Evolutionary conservation across 2,329 filamentous ascomycete genomes (phyloP).

Genomic region (Plenodomus tracheiphilus): DNA sequence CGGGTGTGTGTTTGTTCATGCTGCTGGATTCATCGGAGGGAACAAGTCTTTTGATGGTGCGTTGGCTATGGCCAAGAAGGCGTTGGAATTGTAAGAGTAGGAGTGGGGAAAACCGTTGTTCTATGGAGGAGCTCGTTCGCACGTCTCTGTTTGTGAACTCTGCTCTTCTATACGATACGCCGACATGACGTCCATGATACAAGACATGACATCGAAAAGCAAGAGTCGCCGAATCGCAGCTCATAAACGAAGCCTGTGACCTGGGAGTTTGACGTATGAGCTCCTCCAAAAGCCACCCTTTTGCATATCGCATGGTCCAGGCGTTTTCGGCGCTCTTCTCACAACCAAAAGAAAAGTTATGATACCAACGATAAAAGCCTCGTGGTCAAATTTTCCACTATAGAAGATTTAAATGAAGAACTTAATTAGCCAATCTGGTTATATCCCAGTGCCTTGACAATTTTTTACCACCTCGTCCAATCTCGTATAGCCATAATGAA

Average conservation of each 20-base stretch:
- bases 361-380: conserved; percentile 22
- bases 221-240: too few species aligned
- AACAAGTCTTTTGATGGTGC: conserved; percentile 90
- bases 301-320: conserved; percentile 30
- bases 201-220: too few species aligned
- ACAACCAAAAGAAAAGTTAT: conserved; percentile 25
- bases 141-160: neutral
- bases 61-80: conserved; percentile 80
- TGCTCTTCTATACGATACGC: too few species aligned
- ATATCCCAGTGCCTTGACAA: neutral
- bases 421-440: too few species aligned
- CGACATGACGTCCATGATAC: too few species aligned
- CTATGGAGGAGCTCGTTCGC: neutral
- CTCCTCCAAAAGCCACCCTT: too few species aligned
- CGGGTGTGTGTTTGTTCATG: conserved; percentile 90
- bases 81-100: conserved; percentile 53
- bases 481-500: too few species aligned
- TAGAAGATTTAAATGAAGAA: neutral
- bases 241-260: neutral
- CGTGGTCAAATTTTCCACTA: neutral
- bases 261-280: too few species aligned
- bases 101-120: neutral
- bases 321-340: conserved; percentile 31
- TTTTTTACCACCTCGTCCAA: too few species aligned
- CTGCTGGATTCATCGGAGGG: conserved; percentile 92